phyloP scores from a whole-genome alignment of 305 asterid genomes.

The Petunia hybrid region DNA sequence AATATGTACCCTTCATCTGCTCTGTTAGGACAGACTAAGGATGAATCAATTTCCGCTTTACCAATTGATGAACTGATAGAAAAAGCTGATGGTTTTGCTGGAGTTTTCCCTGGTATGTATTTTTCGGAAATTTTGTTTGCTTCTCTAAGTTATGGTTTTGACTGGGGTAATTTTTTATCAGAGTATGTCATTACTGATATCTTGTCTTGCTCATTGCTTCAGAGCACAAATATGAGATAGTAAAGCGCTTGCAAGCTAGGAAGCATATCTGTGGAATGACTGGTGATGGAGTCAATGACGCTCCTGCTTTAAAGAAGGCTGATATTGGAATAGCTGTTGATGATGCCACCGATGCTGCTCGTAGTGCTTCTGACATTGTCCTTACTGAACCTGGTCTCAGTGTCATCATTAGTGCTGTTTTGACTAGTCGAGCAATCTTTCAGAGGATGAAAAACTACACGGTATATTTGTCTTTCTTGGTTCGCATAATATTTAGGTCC shows the following conservation, averaged over 20 bases:
- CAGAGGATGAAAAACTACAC: constrained; percentile 99
- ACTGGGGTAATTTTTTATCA: background rate
- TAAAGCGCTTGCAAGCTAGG: constrained; percentile 96
- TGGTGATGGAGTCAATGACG: constrained; percentile 99
- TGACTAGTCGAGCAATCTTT: constrained; percentile 97
- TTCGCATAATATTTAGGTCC: background rate
- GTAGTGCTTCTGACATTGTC: constrained; percentile 98
- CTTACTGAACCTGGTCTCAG: constrained; percentile 99
- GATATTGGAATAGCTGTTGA: constrained; percentile 99
- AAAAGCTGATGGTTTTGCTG: constrained; percentile 99
- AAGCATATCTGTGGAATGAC: constrained; percentile 99
- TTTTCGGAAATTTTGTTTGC: background rate
- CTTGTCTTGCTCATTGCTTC: constrained; percentile 39
- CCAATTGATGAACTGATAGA: constrained; percentile 97
- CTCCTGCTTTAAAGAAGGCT: constrained; percentile 98
- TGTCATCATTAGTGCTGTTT: constrained; percentile 96
- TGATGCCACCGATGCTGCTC: constrained; percentile 99
- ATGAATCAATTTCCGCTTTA: constrained; percentile 87
- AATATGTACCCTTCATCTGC: constrained; percentile 99
- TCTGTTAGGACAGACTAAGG: constrained; percentile 91
- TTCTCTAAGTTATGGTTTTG: background rate
- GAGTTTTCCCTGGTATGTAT: constrained; percentile 91
- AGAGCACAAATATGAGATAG: constrained; percentile 99
- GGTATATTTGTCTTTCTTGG: constrained; percentile 47
- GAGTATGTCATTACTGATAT: constrained; percentile 27